Conservation (phyloP, 305 asterid species). For the Solanum aculeatissimum region DNA sequence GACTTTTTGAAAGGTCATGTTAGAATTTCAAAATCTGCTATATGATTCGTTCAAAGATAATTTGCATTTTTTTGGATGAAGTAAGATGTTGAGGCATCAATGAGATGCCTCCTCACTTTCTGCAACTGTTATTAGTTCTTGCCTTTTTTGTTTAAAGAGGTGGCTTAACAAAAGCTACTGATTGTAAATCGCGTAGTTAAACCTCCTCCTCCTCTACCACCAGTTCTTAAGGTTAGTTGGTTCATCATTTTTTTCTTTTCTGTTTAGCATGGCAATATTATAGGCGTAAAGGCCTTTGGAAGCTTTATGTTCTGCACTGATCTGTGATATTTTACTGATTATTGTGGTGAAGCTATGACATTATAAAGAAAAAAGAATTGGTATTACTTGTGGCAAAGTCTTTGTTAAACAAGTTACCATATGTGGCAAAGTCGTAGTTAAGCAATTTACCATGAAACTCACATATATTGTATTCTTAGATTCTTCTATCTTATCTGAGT, state of each 20-base stretch:
- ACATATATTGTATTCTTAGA: neutral
- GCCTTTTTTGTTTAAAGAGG: no score
- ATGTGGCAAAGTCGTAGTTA: no score
- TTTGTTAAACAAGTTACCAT: no score
- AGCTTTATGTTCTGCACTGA: neutral
- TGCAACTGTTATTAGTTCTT: no score
- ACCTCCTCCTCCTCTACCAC: constrained; percentile 58
- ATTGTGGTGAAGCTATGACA: neutral
- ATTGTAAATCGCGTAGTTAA: constrained; percentile 58
- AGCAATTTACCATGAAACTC: neutral
- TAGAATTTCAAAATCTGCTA: no score
- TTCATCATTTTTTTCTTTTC: neutral
- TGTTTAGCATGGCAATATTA: neutral
- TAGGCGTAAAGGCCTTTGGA: neutral
- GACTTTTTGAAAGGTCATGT: no score
- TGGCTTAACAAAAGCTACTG: no score
- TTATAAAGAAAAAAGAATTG: neutral
- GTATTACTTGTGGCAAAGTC: neutral
- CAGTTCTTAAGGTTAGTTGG: constrained; percentile 45
- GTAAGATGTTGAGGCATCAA: no score
- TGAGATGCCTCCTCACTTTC: no score
- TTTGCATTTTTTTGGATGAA: no score
- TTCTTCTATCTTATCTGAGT: neutral
- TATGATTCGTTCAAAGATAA: no score
- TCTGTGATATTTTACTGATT: neutral